These are phyloP conservation scores for Kwoniella shandongensis DNA, from an alignment of 768 basidiomycete species.

Conservation along the genomic window DNA sequence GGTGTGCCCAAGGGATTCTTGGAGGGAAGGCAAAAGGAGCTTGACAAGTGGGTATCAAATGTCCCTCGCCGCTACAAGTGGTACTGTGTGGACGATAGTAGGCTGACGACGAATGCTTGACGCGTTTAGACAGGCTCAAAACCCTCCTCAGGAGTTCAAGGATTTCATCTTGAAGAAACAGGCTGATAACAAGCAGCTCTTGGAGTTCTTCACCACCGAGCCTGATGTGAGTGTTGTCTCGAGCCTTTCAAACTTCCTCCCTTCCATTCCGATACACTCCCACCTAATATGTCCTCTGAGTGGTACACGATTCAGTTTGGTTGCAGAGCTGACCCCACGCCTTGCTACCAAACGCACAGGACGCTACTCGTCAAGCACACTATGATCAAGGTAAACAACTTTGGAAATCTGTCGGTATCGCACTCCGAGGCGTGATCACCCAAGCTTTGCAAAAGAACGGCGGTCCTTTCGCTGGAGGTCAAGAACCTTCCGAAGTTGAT, in stretches of 20 bases:
- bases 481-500: slow-evolving; percentile 38
- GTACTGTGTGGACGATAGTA: too few species aligned
- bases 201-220: slow-evolving; percentile 38
- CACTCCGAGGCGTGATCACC: slow-evolving; percentile 39
- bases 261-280: too few species aligned
- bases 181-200: slow-evolving; percentile 31
- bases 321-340: background rate
- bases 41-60: slow-evolving; percentile 42
- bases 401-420: slow-evolving; percentile 44
- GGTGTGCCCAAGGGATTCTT: slow-evolving; percentile 41
- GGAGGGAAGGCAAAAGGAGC: slow-evolving; percentile 40
- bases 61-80: too few species aligned
- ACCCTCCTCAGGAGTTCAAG: slow-evolving; percentile 42
- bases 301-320: background rate
- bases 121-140: slow-evolving; percentile 27
- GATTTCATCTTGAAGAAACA: slow-evolving; percentile 41
- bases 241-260: too few species aligned
- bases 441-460: slow-evolving; percentile 46
- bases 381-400: slow-evolving; percentile 33
- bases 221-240: slow-evolving; percentile 38
- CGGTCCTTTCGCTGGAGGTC: slow-evolving; percentile 39
- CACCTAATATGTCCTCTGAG: background rate
- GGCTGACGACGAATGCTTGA: too few species aligned
- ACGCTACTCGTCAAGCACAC: slow-evolving; percentile 27
- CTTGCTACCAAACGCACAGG: slow-evolving; percentile 20